Evolutionary conservation across 148 eudicot genomes (phyloP).

Genomic region (Silene conica): DNA sequence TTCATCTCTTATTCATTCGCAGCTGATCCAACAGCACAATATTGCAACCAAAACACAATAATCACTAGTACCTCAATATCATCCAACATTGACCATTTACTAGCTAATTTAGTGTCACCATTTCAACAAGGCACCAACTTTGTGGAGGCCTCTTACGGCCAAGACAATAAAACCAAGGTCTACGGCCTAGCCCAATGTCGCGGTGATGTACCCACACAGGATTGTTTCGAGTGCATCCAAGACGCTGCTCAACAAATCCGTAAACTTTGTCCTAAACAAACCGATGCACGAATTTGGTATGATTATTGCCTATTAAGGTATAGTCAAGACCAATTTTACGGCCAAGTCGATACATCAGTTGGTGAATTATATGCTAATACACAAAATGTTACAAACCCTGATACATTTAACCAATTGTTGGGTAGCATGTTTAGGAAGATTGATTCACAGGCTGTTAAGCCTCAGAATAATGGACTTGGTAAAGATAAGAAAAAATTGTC

Average conservation of each 20-base stretch:
- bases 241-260: slow-evolving; percentile 44
- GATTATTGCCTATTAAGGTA: slow-evolving; percentile 78
- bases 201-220: slow-evolving; percentile 51
- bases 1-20: slow-evolving; percentile 22
- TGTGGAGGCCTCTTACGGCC: slow-evolving; percentile 44
- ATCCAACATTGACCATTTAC: slow-evolving; percentile 43
- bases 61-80: slow-evolving; percentile 27
- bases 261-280: slow-evolving; percentile 41
- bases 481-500: slow-evolving; percentile 45
- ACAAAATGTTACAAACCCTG: slow-evolving; percentile 44
- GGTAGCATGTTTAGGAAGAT: slow-evolving; percentile 40
- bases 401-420: slow-evolving; percentile 42
- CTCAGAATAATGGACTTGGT: slow-evolving; percentile 50
- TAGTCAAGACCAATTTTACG: slow-evolving; percentile 40
- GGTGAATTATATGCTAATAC: slow-evolving; percentile 43
- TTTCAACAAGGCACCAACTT: slow-evolving; percentile 40
- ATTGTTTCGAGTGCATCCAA: slow-evolving; percentile 61
- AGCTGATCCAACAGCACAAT: slow-evolving; percentile 36
- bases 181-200: slow-evolving; percentile 86
- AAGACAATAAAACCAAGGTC: slow-evolving; percentile 24
- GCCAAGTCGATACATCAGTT: slow-evolving; percentile 47
- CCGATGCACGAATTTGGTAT: slow-evolving; percentile 69
- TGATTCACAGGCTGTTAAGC: slow-evolving; percentile 35
- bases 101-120: slow-evolving; percentile 36
- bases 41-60: slow-evolving; percentile 38